phyloP scores from a whole-genome alignment of 768 basidiomycete genomes.

The Boletus coccyginus region DNA sequence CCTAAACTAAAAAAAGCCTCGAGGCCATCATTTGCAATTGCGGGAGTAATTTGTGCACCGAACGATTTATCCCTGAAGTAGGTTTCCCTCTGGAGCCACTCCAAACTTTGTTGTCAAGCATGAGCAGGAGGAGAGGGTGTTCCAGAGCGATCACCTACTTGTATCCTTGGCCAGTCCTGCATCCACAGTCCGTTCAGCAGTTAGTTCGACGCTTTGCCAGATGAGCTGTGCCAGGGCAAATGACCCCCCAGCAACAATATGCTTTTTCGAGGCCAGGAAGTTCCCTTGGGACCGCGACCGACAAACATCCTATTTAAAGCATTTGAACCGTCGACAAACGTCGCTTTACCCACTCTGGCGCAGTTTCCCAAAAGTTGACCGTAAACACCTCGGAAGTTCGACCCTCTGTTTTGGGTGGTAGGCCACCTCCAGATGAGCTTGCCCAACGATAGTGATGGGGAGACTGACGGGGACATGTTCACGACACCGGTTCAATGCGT shows the following conservation, averaged over 20 bases:
- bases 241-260: slow-evolving; percentile 76
- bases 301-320: slow-evolving; percentile 70
- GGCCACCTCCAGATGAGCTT: slow-evolving; percentile 61
- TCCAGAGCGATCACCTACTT: slow-evolving; percentile 40
- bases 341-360: slow-evolving; percentile 69
- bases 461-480: slow-evolving; percentile 84
- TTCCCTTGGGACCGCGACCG: slow-evolving; percentile 92
- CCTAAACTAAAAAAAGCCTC: slow-evolving; percentile 70
- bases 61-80: slow-evolving; percentile 75
- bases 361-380: slow-evolving; percentile 88
- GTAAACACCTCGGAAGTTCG: slow-evolving; percentile 58
- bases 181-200: slow-evolving; percentile 77
- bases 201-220: slow-evolving; percentile 70
- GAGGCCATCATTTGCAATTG: slow-evolving; percentile 73
- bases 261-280: slow-evolving; percentile 83
- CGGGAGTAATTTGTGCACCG: slow-evolving; percentile 69
- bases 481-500: slow-evolving; percentile 79
- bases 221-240: slow-evolving; percentile 77
- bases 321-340: slow-evolving; percentile 55
- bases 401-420: slow-evolving; percentile 50
- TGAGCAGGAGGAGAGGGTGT: neutral
- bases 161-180: slow-evolving; percentile 68
- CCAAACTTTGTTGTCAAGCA: slow-evolving; percentile 61
- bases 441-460: neutral
- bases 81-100: slow-evolving; percentile 64